Percentiles rank a stretch among this genome's conserved stretches.
These are phyloP conservation scores for Mycena vitilis DNA, from an alignment of 768 basidiomycete genomes.

Conservation along the genomic window DNA sequence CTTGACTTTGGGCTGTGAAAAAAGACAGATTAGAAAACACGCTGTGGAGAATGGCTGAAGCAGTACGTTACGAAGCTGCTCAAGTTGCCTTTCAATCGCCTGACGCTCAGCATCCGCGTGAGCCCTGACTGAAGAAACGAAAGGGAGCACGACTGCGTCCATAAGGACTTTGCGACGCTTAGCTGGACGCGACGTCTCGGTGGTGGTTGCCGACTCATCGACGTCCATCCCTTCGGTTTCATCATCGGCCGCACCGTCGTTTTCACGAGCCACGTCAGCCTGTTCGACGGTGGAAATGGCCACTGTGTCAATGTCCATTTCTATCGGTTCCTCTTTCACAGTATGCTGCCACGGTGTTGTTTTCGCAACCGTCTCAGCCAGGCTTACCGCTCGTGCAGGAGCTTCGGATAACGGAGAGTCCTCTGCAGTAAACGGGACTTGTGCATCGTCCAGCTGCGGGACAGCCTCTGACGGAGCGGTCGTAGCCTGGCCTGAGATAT, in stretches of 20 bases:
- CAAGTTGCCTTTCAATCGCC: conserved; percentile 6
- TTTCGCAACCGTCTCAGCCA: background rate
- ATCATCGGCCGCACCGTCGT: too few relatives aligned
- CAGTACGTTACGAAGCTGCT: conserved; percentile 13
- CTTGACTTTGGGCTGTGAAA: conserved; percentile 34
- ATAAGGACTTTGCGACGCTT: conserved; percentile 11
- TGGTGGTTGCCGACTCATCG: background rate
- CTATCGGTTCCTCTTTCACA: conserved; percentile 1
- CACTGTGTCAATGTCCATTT: too few relatives aligned
- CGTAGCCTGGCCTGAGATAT: background rate
- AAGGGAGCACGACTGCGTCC: conserved; percentile 9
- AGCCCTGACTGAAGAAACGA: background rate
- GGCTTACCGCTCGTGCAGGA: too few relatives aligned
- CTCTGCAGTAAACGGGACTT: too few relatives aligned
- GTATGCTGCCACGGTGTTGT: background rate
- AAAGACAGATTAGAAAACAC: background rate
- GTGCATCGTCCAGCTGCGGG: too few relatives aligned
- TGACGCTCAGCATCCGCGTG: conserved; percentile 9
- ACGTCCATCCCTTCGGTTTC: conserved; percentile 13
- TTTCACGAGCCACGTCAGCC: too few relatives aligned
- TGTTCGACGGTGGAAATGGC: too few relatives aligned
- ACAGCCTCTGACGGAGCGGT: too few relatives aligned
- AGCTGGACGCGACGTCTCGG: background rate
- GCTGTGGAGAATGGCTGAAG: background rate
- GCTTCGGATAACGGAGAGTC: too few relatives aligned